Evolutionary conservation across 352 stramenopile genomes (phyloP).

Genomic region (Pythium folliculosum): DNA sequence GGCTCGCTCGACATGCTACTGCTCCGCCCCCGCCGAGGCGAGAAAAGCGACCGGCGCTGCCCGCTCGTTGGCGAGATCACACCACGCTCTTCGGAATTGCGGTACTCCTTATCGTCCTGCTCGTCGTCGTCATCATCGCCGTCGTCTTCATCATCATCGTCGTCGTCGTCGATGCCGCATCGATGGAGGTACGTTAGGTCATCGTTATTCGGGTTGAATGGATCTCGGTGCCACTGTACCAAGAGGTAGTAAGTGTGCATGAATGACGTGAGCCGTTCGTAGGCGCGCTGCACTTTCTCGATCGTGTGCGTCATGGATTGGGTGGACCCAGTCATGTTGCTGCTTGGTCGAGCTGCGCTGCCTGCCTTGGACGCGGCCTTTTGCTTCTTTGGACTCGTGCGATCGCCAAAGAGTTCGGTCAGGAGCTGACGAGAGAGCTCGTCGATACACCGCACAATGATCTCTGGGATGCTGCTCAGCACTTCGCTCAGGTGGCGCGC

Average conservation of each 20-base stretch:
- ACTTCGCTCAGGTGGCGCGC: conserved; percentile 64
- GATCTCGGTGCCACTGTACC: conserved; percentile 88
- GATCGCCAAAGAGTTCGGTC: conserved; percentile 41
- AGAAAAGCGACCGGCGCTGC: conserved; percentile 19
- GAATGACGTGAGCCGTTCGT: conserved; percentile 73
- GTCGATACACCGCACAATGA: conserved; percentile 78
- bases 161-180: conserved; percentile 79
- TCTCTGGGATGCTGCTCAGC: conserved; percentile 75
- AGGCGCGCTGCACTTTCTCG: conserved; percentile 59
- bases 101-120: conserved; percentile 30
- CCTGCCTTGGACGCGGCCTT: conserved; percentile 28
- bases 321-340: conserved; percentile 9
- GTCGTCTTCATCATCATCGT: conserved; percentile 78
- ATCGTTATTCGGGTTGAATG: conserved; percentile 81
- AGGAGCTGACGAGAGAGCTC: conserved; percentile 62
- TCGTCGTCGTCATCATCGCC: conserved; percentile 53
- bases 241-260: conserved; percentile 91
- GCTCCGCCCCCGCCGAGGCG: conserved; percentile 35
- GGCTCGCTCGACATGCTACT: conserved; percentile 37
- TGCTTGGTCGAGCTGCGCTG: background rate
- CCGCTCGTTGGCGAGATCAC: conserved; percentile 4
- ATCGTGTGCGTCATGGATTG: conserved; percentile 45
- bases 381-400: conserved; percentile 43
- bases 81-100: background rate
- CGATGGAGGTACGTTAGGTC: conserved; percentile 73